These are phyloP conservation scores for Raffaelea albimanens DNA, from an alignment of 2,329 filamentous ascomycete genomes.

Conservation along the genomic window DNA sequence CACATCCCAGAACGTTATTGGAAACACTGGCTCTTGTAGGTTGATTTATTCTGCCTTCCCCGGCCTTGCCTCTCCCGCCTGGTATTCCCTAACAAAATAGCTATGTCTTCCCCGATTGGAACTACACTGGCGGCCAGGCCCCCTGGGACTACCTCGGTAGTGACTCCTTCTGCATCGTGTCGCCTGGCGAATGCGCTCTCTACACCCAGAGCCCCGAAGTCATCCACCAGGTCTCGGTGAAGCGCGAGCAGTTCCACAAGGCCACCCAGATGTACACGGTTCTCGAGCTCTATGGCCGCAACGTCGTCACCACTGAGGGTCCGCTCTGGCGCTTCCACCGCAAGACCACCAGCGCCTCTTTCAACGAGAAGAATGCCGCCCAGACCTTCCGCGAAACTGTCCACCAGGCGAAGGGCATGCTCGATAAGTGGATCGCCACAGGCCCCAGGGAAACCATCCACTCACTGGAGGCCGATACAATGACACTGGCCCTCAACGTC, in stretches of 20 bases:
- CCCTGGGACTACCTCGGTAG: constrained; percentile 46
- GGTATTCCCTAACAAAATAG: constrained; percentile 21
- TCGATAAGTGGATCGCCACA: constrained; percentile 43
- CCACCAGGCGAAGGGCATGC: constrained; percentile 53
- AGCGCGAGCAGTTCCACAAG: constrained; percentile 65
- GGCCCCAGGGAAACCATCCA: constrained; percentile 35
- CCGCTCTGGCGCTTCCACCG: constrained; percentile 62
- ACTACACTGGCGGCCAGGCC: constrained; percentile 44
- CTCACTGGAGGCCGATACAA: constrained; percentile 54
- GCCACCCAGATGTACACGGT: constrained; percentile 48
- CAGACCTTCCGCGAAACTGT: constrained; percentile 54
- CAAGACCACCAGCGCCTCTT: constrained; percentile 60
- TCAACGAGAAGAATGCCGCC: constrained; percentile 67
- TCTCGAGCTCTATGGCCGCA: constrained; percentile 59
- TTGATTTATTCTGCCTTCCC: constrained; percentile 3
- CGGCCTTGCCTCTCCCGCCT: not conserved
- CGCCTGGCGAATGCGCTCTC: constrained; percentile 42
- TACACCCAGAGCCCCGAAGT: constrained; percentile 55
- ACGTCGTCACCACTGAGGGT: constrained; percentile 63
- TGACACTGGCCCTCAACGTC: constrained; percentile 48
- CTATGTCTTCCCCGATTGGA: constrained; percentile 49
- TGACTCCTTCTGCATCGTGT: constrained; percentile 57
- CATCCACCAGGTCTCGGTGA: constrained; percentile 54
- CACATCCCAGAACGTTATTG: too few relatives aligned
- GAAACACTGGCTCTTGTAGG: constrained; percentile 51